A percentile compares a stretch with the other conserved stretches of the same genome.
Evolutionary conservation across 2,329 filamentous ascomycete genomes (phyloP).

Genomic region (Xylariales sp.): DNA sequence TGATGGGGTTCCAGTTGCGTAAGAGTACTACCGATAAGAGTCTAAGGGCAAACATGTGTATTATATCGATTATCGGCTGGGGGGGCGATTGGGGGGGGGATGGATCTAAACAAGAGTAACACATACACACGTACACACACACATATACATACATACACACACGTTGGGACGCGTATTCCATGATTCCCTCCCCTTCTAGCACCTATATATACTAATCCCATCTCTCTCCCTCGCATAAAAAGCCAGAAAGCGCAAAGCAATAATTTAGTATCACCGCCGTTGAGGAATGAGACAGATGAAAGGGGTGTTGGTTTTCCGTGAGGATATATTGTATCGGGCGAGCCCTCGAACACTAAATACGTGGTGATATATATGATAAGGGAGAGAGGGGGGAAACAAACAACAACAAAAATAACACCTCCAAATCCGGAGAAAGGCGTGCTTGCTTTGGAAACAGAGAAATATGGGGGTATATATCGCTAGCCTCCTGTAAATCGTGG

Average conservation of each 20-base stretch:
- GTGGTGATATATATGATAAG: background rate
- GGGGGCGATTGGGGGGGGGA: no score
- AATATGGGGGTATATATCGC: slow-evolving; percentile 1
- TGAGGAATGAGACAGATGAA: background rate
- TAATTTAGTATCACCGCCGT: no score
- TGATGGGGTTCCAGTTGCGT: no score
- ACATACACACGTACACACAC: no score
- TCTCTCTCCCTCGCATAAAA: background rate
- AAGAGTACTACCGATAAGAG: no score
- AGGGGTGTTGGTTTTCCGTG: slow-evolving; percentile 3
- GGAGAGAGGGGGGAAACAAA: no score
- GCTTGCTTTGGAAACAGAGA: background rate
- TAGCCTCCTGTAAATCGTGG: background rate
- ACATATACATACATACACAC: background rate
- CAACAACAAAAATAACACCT: background rate
- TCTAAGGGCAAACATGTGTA: background rate
- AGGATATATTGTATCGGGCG: slow-evolving; percentile 4
- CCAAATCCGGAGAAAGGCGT: background rate
- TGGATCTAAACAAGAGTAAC: background rate
- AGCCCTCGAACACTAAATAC: background rate
- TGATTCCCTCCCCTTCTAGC: background rate
- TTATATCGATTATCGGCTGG: background rate
- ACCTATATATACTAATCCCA: background rate
- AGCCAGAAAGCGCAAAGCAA: no score
- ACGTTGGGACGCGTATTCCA: slow-evolving; percentile 11